phyloP scores from a whole-genome alignment of 768 basidiomycete species.

The Podaxis rugospora region DNA sequence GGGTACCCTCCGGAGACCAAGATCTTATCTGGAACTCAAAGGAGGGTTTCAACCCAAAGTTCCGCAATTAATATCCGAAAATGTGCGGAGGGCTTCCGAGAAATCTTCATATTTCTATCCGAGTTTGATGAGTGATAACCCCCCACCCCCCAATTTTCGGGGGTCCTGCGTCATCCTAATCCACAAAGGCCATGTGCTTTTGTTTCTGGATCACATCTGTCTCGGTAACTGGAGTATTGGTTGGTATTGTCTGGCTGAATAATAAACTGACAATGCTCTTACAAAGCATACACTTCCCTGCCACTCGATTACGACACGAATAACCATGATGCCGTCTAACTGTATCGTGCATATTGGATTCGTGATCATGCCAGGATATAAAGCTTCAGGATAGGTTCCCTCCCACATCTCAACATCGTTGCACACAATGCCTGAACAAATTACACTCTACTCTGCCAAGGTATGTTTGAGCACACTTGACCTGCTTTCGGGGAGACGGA shows the following conservation, averaged over 20 bases:
- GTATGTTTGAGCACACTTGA: slow-evolving; percentile 19
- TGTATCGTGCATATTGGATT: background rate
- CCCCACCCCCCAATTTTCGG: too few species aligned
- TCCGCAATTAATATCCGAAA: too few species aligned
- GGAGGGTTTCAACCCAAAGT: too few species aligned
- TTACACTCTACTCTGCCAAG: slow-evolving; percentile 45
- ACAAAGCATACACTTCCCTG: background rate
- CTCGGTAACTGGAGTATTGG: too few species aligned
- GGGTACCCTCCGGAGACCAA: too few species aligned
- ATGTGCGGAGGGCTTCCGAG: too few species aligned
- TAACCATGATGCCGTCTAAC: background rate
- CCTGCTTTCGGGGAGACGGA: background rate
- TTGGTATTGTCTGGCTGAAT: background rate
- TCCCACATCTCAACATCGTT: background rate
- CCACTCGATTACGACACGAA: background rate
- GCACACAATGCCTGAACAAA: slow-evolving; percentile 22
- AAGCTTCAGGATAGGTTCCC: background rate
- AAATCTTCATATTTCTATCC: too few species aligned
- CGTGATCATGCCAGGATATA: background rate
- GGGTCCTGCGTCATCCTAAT: too few species aligned
- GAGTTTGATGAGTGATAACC: too few species aligned
- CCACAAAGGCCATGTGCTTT: too few species aligned
- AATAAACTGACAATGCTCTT: background rate
- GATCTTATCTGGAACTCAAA: too few species aligned
- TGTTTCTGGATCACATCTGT: too few species aligned